A percentile compares a stretch with the other conserved stretches of the same genome.
These are phyloP conservation scores for Globisporangium sylvaticum DNA, from an alignment of 352 stramenopile genomes.

Conservation along the genomic window DNA sequence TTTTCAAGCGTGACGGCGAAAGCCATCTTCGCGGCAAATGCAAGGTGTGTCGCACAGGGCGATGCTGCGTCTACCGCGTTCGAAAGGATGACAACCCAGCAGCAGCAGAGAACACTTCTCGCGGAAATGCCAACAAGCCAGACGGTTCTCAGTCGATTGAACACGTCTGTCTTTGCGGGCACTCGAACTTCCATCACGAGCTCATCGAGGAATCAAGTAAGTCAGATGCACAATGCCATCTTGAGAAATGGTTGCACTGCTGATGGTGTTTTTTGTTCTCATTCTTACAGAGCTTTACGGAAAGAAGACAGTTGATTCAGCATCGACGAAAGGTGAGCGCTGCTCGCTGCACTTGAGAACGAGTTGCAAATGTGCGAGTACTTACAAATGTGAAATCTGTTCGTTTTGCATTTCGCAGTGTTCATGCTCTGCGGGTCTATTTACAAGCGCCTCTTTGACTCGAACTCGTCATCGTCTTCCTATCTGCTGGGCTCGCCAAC, in stretches of 20 bases:
- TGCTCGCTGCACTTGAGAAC: not conserved
- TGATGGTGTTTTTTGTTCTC: constrained; percentile 14
- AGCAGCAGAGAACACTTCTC: constrained; percentile 15
- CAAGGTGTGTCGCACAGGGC: constrained; percentile 62
- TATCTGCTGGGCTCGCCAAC: constrained; percentile 46
- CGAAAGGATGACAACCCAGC: constrained; percentile 23
- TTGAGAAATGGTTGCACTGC: not conserved
- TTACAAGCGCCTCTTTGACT: constrained; percentile 69
- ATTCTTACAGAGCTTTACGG: constrained; percentile 51
- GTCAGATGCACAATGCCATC: constrained; percentile 7
- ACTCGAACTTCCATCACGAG: constrained; percentile 75
- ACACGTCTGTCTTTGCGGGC: constrained; percentile 59
- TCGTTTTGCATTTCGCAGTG: constrained; percentile 23
- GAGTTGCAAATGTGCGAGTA: not conserved
- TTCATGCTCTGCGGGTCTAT: constrained; percentile 71
- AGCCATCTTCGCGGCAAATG: constrained; percentile 65
- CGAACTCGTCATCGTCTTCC: constrained; percentile 36
- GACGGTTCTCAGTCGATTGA: constrained; percentile 24
- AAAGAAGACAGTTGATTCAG: constrained; percentile 50
- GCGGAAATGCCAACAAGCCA: constrained; percentile 21
- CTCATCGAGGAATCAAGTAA: constrained; percentile 72
- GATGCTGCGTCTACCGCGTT: constrained; percentile 63
- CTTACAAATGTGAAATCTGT: constrained; percentile 9
- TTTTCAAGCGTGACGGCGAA: constrained; percentile 73
- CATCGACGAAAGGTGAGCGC: constrained; percentile 54